Conservation (phyloP, 805 yeast species). For the Scheffersomyces amazonensis region DNA sequence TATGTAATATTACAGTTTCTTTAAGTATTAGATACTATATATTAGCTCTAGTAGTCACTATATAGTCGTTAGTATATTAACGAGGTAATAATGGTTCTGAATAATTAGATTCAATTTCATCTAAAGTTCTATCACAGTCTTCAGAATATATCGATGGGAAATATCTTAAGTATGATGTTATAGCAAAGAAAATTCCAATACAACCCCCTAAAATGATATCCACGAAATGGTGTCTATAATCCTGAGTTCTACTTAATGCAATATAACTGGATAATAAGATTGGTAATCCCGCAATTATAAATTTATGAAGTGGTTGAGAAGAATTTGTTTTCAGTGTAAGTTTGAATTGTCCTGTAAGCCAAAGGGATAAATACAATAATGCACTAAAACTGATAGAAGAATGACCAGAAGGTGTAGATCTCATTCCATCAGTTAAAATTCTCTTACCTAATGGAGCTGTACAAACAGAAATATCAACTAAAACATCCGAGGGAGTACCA, state of each 20-base stretch:
- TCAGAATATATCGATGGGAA: conserved; percentile 12
- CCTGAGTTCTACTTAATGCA: conserved; percentile 33
- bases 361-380: conserved; percentile 43
- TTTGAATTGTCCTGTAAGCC: conserved; percentile 45
- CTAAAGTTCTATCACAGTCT: conserved; percentile 2
- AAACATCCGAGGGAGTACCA: conserved; percentile 19
- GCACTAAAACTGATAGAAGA: conserved; percentile 52
- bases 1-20: neutral
- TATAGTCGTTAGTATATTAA: no score
- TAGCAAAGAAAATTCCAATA: conserved; percentile 27
- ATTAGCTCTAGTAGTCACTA: no score
- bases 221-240: conserved; percentile 35
- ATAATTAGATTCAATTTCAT: neutral
- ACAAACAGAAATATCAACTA: conserved; percentile 27
- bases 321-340: conserved; percentile 7
- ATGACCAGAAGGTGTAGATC: conserved; percentile 60
- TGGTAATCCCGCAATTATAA: conserved; percentile 20
- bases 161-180: conserved; percentile 24
- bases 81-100: conserved; percentile 3
- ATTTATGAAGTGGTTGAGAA: conserved; percentile 19
- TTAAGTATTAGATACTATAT: neutral
- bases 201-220: conserved; percentile 32
- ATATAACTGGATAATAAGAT: conserved; percentile 26
- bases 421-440: conserved; percentile 48
- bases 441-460: conserved; percentile 28